Percentiles rank a stretch among this genome's conserved stretches.
Evolutionary conservation across 2,329 filamentous ascomycete genomes (phyloP).

Genomic region (Trichoderma atrobrunneum): DNA sequence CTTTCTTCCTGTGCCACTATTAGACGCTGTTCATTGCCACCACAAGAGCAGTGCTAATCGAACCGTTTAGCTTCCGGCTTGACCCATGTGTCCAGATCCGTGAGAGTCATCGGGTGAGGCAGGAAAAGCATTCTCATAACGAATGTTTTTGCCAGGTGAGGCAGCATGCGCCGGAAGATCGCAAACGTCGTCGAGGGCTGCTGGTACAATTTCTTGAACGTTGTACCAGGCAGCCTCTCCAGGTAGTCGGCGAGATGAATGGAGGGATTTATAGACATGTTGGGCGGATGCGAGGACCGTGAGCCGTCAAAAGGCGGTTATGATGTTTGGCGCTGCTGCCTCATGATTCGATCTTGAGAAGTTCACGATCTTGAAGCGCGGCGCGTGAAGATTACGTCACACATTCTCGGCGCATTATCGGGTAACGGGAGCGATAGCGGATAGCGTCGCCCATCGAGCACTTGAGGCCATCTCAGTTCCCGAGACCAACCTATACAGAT

Average conservation of each 20-base stretch:
- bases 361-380: background rate
- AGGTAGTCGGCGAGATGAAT: slow-evolving; percentile 80
- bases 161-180: slow-evolving; percentile 95
- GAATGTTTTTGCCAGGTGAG: slow-evolving; percentile 92
- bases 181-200: slow-evolving; percentile 94
- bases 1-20: slow-evolving; percentile 60
- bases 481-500: background rate
- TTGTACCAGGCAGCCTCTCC: slow-evolving; percentile 84
- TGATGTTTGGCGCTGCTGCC: background rate
- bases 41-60: background rate
- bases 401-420: slow-evolving; percentile 1
- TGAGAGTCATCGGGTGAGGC: slow-evolving; percentile 72
- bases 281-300: slow-evolving; percentile 26
- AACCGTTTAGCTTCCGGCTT: slow-evolving; percentile 56
- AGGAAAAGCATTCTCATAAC: slow-evolving; percentile 96
- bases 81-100: slow-evolving; percentile 83
- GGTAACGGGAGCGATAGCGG: background rate
- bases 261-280: slow-evolving; percentile 49
- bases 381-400: slow-evolving; percentile 1
- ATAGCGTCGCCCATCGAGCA: background rate
- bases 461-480: background rate
- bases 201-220: slow-evolving; percentile 88
- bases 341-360: background rate
- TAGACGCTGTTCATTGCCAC: background rate
- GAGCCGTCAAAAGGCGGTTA: slow-evolving; percentile 27